These are phyloP conservation scores for Artemisia argyi DNA, from an alignment of 129 eudicot species.

Conservation along the genomic window DNA sequence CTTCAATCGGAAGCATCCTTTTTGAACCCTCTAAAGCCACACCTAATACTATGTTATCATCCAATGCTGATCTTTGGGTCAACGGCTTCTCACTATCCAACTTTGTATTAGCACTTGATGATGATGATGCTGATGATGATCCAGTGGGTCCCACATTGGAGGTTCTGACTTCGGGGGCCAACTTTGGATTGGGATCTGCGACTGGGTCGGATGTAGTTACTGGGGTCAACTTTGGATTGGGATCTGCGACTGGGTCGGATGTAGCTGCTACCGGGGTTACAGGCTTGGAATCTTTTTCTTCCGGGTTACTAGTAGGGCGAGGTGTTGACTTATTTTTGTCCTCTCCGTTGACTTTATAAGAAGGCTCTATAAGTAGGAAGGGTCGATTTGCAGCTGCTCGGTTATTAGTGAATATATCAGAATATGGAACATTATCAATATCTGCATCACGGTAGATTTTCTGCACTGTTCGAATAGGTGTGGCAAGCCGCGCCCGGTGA, in stretches of 20 bases:
- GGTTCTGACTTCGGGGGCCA: constrained; percentile 24
- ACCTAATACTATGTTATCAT: constrained; percentile 76
- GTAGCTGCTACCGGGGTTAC: constrained; percentile 16
- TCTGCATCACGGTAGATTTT: constrained; percentile 60
- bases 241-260: constrained; percentile 24
- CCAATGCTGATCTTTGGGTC: constrained; percentile 39
- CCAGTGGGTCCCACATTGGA: constrained; percentile 7
- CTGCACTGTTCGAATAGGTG: constrained; percentile 74
- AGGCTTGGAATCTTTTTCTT: constrained; percentile 41
- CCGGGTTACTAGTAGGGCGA: constrained; percentile 35
- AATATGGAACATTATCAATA: constrained; percentile 46
- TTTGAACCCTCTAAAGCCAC: constrained; percentile 86
- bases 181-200: constrained; percentile 29
- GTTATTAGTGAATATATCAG: constrained; percentile 46
- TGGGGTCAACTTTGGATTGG: constrained; percentile 26
- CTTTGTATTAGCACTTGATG: neutral
- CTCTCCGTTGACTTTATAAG: constrained; percentile 50
- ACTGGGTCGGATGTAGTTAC: constrained; percentile 18
- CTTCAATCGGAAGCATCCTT: constrained; percentile 66
- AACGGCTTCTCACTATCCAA: too few relatives aligned
- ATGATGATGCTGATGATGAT: constrained; percentile 20
- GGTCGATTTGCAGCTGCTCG: constrained; percentile 51
- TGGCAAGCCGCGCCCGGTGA: constrained; percentile 80
- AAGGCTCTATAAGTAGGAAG: constrained; percentile 59
- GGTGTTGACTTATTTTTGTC: constrained; percentile 50